These are phyloP conservation scores for Hanseniaspora taiwanica DNA, from an alignment of 805 yeast species.

Conservation along the genomic window DNA sequence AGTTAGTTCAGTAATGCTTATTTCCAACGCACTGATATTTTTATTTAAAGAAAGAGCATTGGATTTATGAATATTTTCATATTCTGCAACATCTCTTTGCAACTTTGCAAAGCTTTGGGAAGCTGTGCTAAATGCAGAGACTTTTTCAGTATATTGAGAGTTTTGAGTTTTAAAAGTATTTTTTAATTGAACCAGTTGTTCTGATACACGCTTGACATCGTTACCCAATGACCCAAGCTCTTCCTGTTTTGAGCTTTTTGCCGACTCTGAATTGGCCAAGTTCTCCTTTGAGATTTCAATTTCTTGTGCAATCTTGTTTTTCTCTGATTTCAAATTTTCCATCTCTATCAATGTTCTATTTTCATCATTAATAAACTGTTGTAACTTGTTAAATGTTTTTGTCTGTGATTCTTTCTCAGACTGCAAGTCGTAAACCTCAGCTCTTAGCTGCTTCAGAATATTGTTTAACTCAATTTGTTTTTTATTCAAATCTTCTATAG, in stretches of 20 bases:
- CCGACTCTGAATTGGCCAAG: slow-evolving; percentile 7
- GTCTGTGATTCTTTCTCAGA: slow-evolving; percentile 14
- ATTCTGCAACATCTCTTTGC: too few species aligned
- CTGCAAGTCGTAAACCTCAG: slow-evolving; percentile 14
- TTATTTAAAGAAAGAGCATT: too few species aligned
- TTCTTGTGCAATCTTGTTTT: slow-evolving; percentile 8
- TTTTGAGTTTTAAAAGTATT: too few species aligned
- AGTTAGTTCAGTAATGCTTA: slow-evolving; percentile 1
- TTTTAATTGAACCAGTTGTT: too few species aligned
- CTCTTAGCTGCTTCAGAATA: slow-evolving; percentile 12
- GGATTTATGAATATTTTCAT: too few species aligned
- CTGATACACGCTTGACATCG: too few species aligned
- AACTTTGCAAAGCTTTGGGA: too few species aligned
- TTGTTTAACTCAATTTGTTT: slow-evolving; percentile 14
- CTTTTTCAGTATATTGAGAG: too few species aligned
- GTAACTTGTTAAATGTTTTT: slow-evolving; percentile 11
- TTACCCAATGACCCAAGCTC: too few species aligned
- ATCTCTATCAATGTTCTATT: slow-evolving; percentile 11
- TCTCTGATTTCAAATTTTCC: slow-evolving; percentile 12
- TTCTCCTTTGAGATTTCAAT: slow-evolving; percentile 8
- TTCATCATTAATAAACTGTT: slow-evolving; percentile 14
- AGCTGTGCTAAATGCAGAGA: too few species aligned
- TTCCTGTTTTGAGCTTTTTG: slow-evolving; percentile 5
- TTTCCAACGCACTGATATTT: too few species aligned
- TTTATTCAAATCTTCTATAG: slow-evolving; percentile 17